These are phyloP conservation scores for Camellia japonica DNA, from an alignment of 148 eudicot species.

Conservation along the genomic window DNA sequence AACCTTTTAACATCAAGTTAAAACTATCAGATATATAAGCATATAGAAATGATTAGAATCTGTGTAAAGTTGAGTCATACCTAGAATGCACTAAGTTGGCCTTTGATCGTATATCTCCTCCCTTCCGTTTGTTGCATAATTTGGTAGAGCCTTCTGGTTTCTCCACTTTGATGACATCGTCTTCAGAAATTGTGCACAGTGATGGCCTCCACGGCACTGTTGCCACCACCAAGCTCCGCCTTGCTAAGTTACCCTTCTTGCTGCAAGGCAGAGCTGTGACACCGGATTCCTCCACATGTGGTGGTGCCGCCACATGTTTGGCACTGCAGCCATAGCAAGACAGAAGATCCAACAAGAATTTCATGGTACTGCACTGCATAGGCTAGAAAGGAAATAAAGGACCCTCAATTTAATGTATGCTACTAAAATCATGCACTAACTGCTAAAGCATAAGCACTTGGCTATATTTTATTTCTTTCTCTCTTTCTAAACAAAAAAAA, in stretches of 20 bases:
- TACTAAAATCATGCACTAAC: neutral
- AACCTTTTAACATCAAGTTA: neutral
- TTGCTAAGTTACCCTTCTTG: neutral
- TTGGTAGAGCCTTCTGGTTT: slow-evolving; percentile 12
- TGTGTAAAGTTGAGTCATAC: neutral
- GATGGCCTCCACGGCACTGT: slow-evolving; percentile 21
- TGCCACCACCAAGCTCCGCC: neutral
- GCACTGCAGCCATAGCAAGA: slow-evolving; percentile 12
- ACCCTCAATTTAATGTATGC: neutral
- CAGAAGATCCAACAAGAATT: slow-evolving; percentile 10
- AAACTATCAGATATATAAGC: neutral
- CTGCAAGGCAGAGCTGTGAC: too few relatives aligned
- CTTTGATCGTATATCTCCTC: neutral
- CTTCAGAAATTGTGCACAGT: slow-evolving; percentile 19
- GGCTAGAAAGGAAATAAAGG: too few relatives aligned
- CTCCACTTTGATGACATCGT: slow-evolving; percentile 8
- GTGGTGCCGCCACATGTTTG: neutral
- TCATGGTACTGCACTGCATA: slow-evolving; percentile 4
- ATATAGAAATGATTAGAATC: too few relatives aligned
- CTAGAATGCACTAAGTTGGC: neutral
- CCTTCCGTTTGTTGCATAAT: neutral
- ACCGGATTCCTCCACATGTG: neutral
- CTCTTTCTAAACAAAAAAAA: too few relatives aligned
- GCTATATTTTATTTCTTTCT: too few relatives aligned
- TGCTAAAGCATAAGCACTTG: too few relatives aligned